Evolutionary conservation across 2,329 filamentous ascomycete genomes (phyloP).

Genomic region (Plectosphaerella plurivora): DNA sequence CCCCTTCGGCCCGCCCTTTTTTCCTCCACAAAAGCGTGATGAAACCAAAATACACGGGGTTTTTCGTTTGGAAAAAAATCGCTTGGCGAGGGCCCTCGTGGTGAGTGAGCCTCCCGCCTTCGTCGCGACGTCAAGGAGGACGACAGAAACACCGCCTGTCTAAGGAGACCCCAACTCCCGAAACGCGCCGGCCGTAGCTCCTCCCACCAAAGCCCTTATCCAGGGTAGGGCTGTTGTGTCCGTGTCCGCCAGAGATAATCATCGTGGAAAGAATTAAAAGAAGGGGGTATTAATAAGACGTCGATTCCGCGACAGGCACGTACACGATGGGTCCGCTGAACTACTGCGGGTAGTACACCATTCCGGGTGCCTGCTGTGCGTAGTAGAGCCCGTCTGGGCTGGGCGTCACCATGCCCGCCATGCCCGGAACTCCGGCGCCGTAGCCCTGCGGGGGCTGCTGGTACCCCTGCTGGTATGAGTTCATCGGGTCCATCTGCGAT

Average conservation of each 20-base stretch:
- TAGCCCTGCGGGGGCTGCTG: slow-evolving; percentile 18
- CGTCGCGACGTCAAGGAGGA: too few species aligned
- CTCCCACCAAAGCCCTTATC: not conserved
- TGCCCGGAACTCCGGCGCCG: slow-evolving; percentile 52
- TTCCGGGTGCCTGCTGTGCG: slow-evolving; percentile 48
- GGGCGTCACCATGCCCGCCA: slow-evolving; percentile 76
- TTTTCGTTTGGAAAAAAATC: not conserved
- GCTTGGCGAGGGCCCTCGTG: too few species aligned
- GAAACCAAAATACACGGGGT: not conserved
- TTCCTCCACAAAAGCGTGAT: not conserved
- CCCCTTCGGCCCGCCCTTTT: not conserved
- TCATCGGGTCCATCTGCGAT: slow-evolving; percentile 59
- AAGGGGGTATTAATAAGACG: not conserved
- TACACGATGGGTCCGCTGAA: slow-evolving; percentile 9
- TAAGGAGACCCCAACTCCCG: not conserved
- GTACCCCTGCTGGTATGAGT: slow-evolving; percentile 50
- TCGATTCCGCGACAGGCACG: not conserved
- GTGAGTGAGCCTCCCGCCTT: too few species aligned
- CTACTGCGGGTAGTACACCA: slow-evolving; percentile 61
- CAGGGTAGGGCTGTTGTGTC: not conserved
- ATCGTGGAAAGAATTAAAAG: not conserved
- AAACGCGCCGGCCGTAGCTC: not conserved
- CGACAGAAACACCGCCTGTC: not conserved
- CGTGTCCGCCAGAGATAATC: not conserved
- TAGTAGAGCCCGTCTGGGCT: slow-evolving; percentile 69